Percentiles rank a stretch among this genome's conserved stretches.
These are phyloP conservation scores for Lachnellula arida DNA, from an alignment of 2,329 filamentous ascomycete species.

Conservation along the genomic window DNA sequence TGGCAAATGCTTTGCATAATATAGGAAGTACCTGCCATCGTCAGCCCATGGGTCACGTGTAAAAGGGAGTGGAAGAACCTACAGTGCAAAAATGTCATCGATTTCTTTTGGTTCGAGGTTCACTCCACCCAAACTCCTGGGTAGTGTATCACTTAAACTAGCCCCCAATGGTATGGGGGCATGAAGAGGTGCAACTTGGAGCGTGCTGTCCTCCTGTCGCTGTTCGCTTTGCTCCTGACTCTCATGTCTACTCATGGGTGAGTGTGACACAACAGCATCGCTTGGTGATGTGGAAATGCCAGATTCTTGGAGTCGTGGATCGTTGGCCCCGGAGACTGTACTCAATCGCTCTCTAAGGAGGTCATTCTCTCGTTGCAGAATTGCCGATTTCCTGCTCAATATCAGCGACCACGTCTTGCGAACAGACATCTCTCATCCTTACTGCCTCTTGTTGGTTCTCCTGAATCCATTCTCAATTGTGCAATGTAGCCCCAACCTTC, in stretches of 20 bases:
- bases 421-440: neutral
- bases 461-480: constrained; percentile 12
- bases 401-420: neutral
- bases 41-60: neutral
- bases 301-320: neutral
- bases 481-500: constrained; percentile 5
- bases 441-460: constrained; percentile 12
- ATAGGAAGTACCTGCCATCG: constrained; percentile 6
- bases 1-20: constrained; percentile 10
- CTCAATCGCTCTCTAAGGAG: constrained; percentile 7
- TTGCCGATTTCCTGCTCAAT: constrained; percentile 8
- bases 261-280: constrained; percentile 2
- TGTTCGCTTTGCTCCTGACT: neutral
- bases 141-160: neutral
- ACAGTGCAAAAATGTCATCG: constrained; percentile 11
- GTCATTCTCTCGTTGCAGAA: constrained; percentile 11
- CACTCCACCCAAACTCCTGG: constrained; percentile 7
- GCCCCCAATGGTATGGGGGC: neutral
- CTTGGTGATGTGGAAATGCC: constrained; percentile 7
- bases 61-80: neutral
- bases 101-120: constrained; percentile 6
- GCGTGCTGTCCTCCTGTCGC: neutral
- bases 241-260: constrained; percentile 6
- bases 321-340: constrained; percentile 1
- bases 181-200: neutral